Evolutionary conservation across 2,329 filamentous ascomycete genomes (phyloP).

Genomic region (Fusarium secorum): DNA sequence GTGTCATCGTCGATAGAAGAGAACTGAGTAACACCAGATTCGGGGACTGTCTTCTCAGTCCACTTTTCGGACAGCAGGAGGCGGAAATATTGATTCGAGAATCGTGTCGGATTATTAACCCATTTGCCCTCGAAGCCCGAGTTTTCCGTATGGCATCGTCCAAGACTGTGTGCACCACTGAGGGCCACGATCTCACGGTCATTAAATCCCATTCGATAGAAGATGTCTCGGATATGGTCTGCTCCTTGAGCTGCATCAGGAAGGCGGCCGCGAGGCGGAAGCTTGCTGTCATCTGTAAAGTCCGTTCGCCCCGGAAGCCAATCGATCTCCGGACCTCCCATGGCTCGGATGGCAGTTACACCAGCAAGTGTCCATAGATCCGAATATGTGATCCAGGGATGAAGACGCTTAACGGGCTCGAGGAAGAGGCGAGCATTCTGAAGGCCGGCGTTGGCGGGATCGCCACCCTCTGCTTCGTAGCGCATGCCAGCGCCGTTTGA

Average conservation of each 20-base stretch:
- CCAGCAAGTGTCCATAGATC: slow-evolving; percentile 7
- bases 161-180: slow-evolving; percentile 3
- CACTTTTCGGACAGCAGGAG: neutral
- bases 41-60: neutral
- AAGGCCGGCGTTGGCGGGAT: slow-evolving; percentile 6
- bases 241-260: slow-evolving; percentile 5
- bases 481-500: slow-evolving; percentile 10
- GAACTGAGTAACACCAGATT: neutral
- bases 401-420: slow-evolving; percentile 4
- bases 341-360: neutral
- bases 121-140: slow-evolving; percentile 5
- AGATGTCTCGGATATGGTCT: neutral
- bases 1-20: neutral
- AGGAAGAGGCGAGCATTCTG: slow-evolving; percentile 7
- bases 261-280: slow-evolving; percentile 6
- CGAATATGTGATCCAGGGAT: slow-evolving; percentile 6
- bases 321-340: neutral
- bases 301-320: slow-evolving; percentile 8
- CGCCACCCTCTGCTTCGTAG: slow-evolving; percentile 8
- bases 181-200: slow-evolving; percentile 1
- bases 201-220: slow-evolving; percentile 9
- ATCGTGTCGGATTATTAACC: slow-evolving; percentile 8
- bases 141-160: slow-evolving; percentile 4
- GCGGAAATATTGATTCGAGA: slow-evolving; percentile 12
- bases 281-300: neutral